Evolutionary conservation across 345 rosid species (phyloP), one percentile per base, ranked within the genome.

Genomic region (Aethionema arabicum): DNA sequence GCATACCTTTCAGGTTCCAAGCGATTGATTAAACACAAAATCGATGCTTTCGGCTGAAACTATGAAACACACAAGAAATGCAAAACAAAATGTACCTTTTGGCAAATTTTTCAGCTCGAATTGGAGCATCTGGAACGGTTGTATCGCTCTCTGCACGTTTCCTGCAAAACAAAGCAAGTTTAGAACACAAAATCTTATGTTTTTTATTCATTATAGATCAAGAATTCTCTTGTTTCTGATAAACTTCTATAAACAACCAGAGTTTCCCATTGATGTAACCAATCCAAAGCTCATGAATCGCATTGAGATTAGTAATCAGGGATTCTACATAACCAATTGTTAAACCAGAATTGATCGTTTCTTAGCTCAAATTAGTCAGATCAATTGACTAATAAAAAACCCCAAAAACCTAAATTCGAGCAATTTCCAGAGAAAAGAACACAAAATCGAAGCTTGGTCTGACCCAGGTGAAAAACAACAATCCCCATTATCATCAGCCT

Each of bases 131-230:
- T 13, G 82, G 47, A 66, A 90, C 88, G 0, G 80, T 79, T 15
- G 85, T 32, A 70, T 90, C 99, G 65, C 76, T 78, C 77, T 86
- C 96, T 39, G 98, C 98, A 30, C 97, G 87, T 60, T 86, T 74
- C 80, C 97, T 86, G 70, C 68, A 68, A 43, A 46, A 74, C 4
- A 45, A 60, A 52, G 5, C 13, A 68, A 14, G 55, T 52, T 60
- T 8, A 12, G 8, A 37, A 56, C n/a, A 46, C 16, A 16, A 11
- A 15, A 65, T 8, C 10, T 11, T 3, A 13, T 5, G 11, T 13
- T 13, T 12, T 9, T 31, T 7, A 2, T 56, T 6, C 7, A 5
- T 8, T 32, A n/a, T n/a, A 10, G 6, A 35, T 45, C 27, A 48
- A 3, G 6, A 37, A 39, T 21, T 10, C 11, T 57, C 38, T 40